Evolutionary conservation across 2,329 filamentous ascomycete genomes (phyloP), one percentile per base, ranked within the genome.

Genomic region (Chlorencoelia australis): DNA sequence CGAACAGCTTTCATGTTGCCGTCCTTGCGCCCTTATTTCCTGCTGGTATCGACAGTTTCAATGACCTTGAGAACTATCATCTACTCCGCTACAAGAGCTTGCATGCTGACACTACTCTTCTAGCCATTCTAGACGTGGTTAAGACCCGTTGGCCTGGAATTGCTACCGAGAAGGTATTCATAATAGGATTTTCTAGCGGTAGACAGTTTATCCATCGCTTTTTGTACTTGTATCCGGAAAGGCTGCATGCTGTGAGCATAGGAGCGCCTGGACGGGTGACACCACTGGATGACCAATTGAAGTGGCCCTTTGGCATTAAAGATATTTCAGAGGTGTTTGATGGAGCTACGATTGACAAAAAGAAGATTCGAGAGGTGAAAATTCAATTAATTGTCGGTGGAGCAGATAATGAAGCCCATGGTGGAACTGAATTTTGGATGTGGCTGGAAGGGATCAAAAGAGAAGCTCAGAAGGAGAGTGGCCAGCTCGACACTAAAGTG

Each of bases 141-240:
- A 40, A 43, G 7, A 4, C 19, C 4, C 39, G 51, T 11, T 57
- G 52, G 52, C 51, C 49, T 1, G 54, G 51, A 3, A 52, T 58
- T 26, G 43, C 45, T 3, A 53, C 50, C 3, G 33, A 47, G 4
- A 52, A 48, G 25, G 20, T 57, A 14, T 55, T 50, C 30, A 22
- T 58, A 6, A 45, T 49, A 40, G 56, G 54, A 1, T 58, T 53
- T 25, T 55, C 53, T 5, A 56, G 52, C 0, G 56, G 55, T 14
- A 56, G 54, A 2, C 55, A 59, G 37, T 58, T 58, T 35, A 43
- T 44, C 1, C 54, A 55, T 22, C 47, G 55, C 10, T 56, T 59
- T 33, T 37, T 58, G 10, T 58, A 57, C 37, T 35, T 59, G 16
- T 45, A 58, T 39, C 52, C 56, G 3, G 51, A 58, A 35, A 47